Evolutionary conservation across 192 early-diverging fungal genomes (phyloP), one percentile per base, ranked within the genome.

Genomic region (Borealophlyctis nickersoniae): DNA sequence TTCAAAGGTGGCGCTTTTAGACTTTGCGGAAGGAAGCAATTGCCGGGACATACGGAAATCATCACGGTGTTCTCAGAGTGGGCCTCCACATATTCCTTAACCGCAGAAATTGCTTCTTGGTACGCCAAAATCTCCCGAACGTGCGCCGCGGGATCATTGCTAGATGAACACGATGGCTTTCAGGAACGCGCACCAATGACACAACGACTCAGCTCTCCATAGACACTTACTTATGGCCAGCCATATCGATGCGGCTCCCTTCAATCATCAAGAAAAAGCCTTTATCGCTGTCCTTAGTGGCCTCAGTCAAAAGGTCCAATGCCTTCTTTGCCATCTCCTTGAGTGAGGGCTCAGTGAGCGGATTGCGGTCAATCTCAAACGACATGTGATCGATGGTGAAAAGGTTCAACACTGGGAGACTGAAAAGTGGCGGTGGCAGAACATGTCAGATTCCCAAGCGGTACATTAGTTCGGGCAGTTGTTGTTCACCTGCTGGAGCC

Each of bases 251-350:
- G 49, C 93, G 77, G 60, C 88, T 91, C 32, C 96, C 92, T 78
- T 98, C 96, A 63, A 98, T 88, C 91, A 99, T 92, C 69, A 99
- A 75, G 70, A 97, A 94, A 75, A 97, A 99, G 2, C 96, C 94
- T 36, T 65, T 71, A 0, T 77, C 64, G 52, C 83, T 79, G 26
- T 73, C 69, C 58, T 76, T 66, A 2, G 84, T 78, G 1, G 73
- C 27, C 0, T 75, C 31, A 23, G 75, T 72, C n/a, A 99, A 79
- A 5, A 95, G 74, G 3, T 75, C 67, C 22, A 99, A 63, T n/a
- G 93, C 94, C 70, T 88, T 91, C 16, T 71, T 52, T 3, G 93
- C 73, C 94, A 97, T 97, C 60, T 94, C 87, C 28, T 71, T 75
- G 62, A 99, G 72, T 24, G 87, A 82, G 0, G 96, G 96, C 73